Base-by-base conservation (phyloP, 306 rosid genomes). In the Sechiopsis laciniata region DNA sequence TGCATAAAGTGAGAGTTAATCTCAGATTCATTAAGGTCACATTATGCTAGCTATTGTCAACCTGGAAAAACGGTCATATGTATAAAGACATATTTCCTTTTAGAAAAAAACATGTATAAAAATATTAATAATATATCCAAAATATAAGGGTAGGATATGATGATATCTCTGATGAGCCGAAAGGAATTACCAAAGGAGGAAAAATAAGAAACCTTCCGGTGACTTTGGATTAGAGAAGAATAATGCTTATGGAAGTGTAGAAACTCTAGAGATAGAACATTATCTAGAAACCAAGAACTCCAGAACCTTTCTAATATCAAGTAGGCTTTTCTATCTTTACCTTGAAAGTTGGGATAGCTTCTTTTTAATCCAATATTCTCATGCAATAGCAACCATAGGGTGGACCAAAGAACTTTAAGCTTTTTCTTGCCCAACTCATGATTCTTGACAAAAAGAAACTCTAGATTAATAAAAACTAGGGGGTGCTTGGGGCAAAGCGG, bases 291-390 rank as follows among this genome's bases (percentile, higher is more conserved):
- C 32, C 32, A 65, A 65, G 26, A 65, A 42, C 71, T 5, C 20
- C 8, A 21, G 35, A 68, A 21, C 40, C 20, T 46, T 67, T 48
- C 32, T 45, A 6, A 42, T 67, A 20, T 46, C 73, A 20, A 11
- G 12, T 67, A 21, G 17, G 37, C 53, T 64, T 67, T 67, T 67
- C 72, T 67, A 46, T 67, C 55, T 67, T 46, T 67, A 46, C 55
- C 73, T 21, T 66, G 20, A 48, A 68, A 68, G 37, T 32, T 32
- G 37, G 37, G 37, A 32, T 32, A 3, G 37, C 37, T 32, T 32
- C 32, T 32, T 32, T 32, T 32, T 32, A 32, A 1, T 32, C 37
- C 37, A 32, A 32, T 32, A 32, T 32, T 32, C 37, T 4, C 37
- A 32, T 32, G 37, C 37, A 26, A 26, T 26, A 26, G 32, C 37